These are phyloP conservation scores for Cicer judaicum DNA, from an alignment of 306 rosid genomes.

Conservation along the genomic window DNA sequence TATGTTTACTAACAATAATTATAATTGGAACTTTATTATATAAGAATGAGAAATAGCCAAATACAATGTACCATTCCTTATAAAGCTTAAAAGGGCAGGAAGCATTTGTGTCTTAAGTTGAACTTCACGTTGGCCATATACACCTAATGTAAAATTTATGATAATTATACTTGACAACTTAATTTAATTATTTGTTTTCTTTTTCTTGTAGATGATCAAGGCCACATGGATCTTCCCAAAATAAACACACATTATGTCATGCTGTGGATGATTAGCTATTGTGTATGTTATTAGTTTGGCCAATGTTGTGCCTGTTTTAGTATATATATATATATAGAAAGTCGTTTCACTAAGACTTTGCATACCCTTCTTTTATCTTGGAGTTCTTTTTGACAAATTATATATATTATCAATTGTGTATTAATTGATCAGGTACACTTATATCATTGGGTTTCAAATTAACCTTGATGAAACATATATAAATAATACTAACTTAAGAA, in stretches of 20 bases:
- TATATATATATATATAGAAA: no score
- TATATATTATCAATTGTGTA: no score
- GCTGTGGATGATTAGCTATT: neutral
- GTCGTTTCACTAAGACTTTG: no score
- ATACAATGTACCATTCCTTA: constrained; percentile 51
- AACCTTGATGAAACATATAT: no score
- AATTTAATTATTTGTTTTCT: constrained; percentile 4
- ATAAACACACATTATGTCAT: constrained; percentile 2
- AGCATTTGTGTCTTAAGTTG: constrained; percentile 53
- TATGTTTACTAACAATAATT: constrained; percentile 45
- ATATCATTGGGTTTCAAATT: no score
- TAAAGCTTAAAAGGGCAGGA: constrained; percentile 30
- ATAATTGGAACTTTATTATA: constrained; percentile 37
- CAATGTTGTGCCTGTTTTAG: neutral
- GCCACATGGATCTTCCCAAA: constrained; percentile 1
- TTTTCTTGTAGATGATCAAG: neutral
- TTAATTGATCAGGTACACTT: no score
- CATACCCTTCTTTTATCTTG: no score
- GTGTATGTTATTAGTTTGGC: neutral
- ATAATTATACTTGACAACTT: constrained; percentile 31
- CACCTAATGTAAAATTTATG: constrained; percentile 41
- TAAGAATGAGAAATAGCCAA: constrained; percentile 38
- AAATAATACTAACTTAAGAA: no score
- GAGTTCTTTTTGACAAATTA: no score
- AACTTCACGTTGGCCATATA: constrained; percentile 48